These are phyloP conservation scores for Aspergillus nanangensis DNA, from an alignment of 495 filamentous ascomycete genomes.

Conservation along the genomic window DNA sequence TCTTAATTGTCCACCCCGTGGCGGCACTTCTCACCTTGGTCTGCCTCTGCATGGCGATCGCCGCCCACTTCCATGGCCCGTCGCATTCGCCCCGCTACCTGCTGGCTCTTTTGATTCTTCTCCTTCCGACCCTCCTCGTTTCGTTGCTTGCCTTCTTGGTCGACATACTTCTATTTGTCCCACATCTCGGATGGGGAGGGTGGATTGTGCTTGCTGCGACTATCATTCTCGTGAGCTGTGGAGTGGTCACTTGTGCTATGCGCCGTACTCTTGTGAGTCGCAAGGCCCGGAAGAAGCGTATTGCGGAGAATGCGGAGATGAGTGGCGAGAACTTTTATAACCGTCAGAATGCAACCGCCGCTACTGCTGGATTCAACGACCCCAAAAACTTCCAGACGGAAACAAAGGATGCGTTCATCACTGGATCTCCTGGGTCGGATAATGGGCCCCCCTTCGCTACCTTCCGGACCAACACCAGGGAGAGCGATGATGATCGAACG, in stretches of 20 bases:
- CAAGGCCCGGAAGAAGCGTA: conserved; percentile 86
- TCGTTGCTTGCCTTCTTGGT: conserved; percentile 86
- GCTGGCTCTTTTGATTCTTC: conserved; percentile 76
- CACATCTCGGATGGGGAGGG: conserved; percentile 89
- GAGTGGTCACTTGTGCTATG: conserved; percentile 94
- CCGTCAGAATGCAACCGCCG: conserved; percentile 53
- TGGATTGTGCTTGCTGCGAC: conserved; percentile 92
- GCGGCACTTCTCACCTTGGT: conserved; percentile 82
- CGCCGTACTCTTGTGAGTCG: conserved; percentile 86
- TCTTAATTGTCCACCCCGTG: conserved; percentile 89
- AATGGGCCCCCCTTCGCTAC: conserved; percentile 71
- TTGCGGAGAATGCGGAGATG: conserved; percentile 92
- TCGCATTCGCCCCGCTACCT: conserved; percentile 92
- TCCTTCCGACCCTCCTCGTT: conserved; percentile 78
- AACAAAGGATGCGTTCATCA: conserved; percentile 49
- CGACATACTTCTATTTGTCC: conserved; percentile 94
- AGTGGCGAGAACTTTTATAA: conserved; percentile 89
- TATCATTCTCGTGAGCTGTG: conserved; percentile 76
- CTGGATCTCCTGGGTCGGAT: conserved; percentile 46
- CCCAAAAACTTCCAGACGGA: conserved; percentile 40
- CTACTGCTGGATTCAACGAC: conserved; percentile 27
- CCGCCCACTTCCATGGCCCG: conserved; percentile 84
- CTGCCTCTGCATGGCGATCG: conserved; percentile 71
- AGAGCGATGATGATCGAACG: conserved; percentile 72
- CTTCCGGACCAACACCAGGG: conserved; percentile 63